Percentiles rank a stretch among this genome's conserved stretches.
Evolutionary conservation across 306 rosid species (phyloP).

Genomic region (Carpinus fangiana): DNA sequence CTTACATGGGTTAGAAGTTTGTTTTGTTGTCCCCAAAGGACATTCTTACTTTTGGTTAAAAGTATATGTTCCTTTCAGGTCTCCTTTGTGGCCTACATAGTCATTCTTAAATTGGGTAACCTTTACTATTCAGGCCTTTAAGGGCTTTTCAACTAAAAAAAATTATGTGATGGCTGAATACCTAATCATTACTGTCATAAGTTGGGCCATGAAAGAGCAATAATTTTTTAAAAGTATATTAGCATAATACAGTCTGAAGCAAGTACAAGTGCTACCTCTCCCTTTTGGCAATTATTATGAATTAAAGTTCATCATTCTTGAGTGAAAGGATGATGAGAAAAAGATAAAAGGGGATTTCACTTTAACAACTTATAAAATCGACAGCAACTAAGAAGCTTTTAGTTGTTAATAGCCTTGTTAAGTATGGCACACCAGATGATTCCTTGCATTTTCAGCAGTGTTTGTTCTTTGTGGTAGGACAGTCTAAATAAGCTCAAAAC

Average conservation of each 20-base stretch:
- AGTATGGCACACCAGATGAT: neutral
- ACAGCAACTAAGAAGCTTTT: neutral
- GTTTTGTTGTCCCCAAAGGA: conserved; percentile 40
- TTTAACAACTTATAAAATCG: neutral
- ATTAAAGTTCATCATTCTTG: neutral
- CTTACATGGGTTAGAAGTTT: conserved; percentile 31
- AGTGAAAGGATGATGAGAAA: neutral
- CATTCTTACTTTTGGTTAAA: conserved; percentile 39
- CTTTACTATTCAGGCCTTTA: conserved; percentile 47
- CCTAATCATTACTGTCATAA: conserved; percentile 47
- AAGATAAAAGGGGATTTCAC: neutral
- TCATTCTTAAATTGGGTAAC: conserved; percentile 56
- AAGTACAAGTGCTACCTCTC: neutral
- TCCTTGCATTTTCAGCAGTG: conserved; percentile 5
- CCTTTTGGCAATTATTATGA: neutral
- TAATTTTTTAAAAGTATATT: conserved; percentile 3
- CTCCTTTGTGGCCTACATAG: conserved; percentile 76
- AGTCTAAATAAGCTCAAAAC: neutral
- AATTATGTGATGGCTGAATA: conserved; percentile 44
- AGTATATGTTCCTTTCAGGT: conserved; percentile 52
- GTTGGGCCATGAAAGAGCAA: conserved; percentile 25
- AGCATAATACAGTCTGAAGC: neutral
- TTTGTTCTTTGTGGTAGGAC: conserved; percentile 1
- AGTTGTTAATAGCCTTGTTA: neutral
- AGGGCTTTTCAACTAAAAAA: conserved; percentile 29